These are phyloP conservation scores for Fraxinus nigra DNA, from an alignment of 305 asterid species.

Conservation along the genomic window DNA sequence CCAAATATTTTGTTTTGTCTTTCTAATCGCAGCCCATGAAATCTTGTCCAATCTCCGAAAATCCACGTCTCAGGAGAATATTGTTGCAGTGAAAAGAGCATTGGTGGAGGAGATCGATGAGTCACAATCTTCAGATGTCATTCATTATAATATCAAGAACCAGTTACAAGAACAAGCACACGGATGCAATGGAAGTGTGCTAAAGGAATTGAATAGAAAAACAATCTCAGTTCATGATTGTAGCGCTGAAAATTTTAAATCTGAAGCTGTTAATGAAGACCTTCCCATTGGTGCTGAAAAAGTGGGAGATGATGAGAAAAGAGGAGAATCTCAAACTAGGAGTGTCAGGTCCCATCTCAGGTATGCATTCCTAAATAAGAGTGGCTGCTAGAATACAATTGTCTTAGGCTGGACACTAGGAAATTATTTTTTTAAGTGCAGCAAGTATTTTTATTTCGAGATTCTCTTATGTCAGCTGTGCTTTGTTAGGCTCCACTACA, in stretches of 20 bases:
- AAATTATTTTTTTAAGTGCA: background rate
- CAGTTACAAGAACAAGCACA: slow-evolving; percentile 29
- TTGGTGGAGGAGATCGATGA: slow-evolving; percentile 27
- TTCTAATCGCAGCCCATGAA: slow-evolving; percentile 52
- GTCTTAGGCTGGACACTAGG: background rate
- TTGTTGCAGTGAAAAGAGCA: slow-evolving; percentile 30
- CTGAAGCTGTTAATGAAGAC: slow-evolving; percentile 34
- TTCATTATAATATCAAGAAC: slow-evolving; percentile 31
- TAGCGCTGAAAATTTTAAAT: slow-evolving; percentile 24
- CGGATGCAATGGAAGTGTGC: slow-evolving; percentile 33
- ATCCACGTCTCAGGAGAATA: slow-evolving; percentile 41
- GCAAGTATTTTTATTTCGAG: background rate
- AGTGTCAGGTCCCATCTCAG: slow-evolving; percentile 35
- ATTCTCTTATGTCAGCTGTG: slow-evolving; percentile 10
- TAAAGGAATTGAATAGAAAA: slow-evolving; percentile 29
- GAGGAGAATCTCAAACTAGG: slow-evolving; percentile 28
- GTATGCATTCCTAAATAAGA: slow-evolving; percentile 25
- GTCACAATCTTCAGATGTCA: slow-evolving; percentile 35
- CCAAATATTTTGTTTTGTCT: slow-evolving; percentile 6
- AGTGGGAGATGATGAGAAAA: slow-evolving; percentile 22
- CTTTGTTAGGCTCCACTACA: background rate
- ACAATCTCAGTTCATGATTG: slow-evolving; percentile 22
- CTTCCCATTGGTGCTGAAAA: slow-evolving; percentile 25
- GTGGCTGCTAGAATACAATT: slow-evolving; percentile 1
- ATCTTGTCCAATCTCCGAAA: slow-evolving; percentile 71